Conservation (phyloP, 495 filamentous ascomycete species). For the Lepidopterella palustris region DNA sequence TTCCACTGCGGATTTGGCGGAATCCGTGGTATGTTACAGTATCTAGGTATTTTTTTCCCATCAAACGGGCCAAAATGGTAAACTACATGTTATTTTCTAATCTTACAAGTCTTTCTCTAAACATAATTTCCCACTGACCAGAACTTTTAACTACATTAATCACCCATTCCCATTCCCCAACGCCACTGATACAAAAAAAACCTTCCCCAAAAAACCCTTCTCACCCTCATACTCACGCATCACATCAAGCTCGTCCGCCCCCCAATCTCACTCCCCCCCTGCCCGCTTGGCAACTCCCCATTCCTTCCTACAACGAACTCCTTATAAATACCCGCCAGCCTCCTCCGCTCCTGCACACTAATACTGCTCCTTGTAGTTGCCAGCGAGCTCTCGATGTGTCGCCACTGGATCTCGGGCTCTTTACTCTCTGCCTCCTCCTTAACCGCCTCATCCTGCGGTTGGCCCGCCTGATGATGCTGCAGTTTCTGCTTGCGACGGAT, state of each 20-base stretch:
- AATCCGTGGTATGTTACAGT: background rate
- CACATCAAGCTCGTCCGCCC: constrained; percentile 92
- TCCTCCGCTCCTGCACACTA: constrained; percentile 60
- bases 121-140: no score
- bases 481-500: constrained; percentile 53
- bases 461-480: constrained; percentile 24
- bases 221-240: background rate
- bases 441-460: background rate
- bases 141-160: background rate
- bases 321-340: constrained; percentile 72
- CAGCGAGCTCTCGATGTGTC: constrained; percentile 72
- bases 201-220: background rate
- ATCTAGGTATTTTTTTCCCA: no score
- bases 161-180: background rate
- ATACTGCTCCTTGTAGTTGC: constrained; percentile 79
- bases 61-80: no score
- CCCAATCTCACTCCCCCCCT: constrained; percentile 84
- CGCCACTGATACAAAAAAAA: background rate
- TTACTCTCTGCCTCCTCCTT: constrained; percentile 39
- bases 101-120: no score
- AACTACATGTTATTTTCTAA: no score
- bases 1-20: background rate
- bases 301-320: constrained; percentile 90
- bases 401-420: constrained; percentile 81
- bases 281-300: constrained; percentile 88